Conservation (phyloP, 805 yeast species). For the Grigorovia transvaalensis region DNA sequence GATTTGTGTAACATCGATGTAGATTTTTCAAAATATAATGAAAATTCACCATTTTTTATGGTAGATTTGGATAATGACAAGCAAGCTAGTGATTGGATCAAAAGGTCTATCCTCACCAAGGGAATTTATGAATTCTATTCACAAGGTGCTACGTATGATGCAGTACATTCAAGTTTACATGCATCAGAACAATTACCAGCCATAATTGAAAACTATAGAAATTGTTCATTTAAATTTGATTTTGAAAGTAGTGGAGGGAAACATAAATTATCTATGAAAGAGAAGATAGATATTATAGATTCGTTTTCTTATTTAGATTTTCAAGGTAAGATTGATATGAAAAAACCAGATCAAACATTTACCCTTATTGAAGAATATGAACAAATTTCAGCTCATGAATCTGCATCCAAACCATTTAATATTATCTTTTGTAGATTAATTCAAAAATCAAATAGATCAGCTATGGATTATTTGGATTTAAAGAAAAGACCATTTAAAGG, state of each 20-base stretch:
- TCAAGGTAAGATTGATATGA: conserved; percentile 69
- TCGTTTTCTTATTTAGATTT: conserved; percentile 60
- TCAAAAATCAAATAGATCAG: conserved; percentile 48
- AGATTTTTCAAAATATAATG: conserved; percentile 51
- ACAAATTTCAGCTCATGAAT: conserved; percentile 25
- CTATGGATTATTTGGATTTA: conserved; percentile 70
- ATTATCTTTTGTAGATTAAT: conserved; percentile 73
- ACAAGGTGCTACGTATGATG: conserved; percentile 43
- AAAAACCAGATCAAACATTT: conserved; percentile 60
- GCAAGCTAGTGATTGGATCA: conserved; percentile 53
- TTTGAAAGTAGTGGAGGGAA: conserved; percentile 70
- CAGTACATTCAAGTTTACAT: conserved; percentile 42
- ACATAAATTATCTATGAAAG: conserved; percentile 26
- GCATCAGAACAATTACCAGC: conserved; percentile 2
- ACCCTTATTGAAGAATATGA: conserved; percentile 67
- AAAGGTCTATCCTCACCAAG: conserved; percentile 57
- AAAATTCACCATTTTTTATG: conserved; percentile 56
- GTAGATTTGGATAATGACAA: conserved; percentile 58
- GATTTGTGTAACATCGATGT: conserved; percentile 44
- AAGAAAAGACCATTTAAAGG: conserved; percentile 82
- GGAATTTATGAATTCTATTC: conserved; percentile 83
- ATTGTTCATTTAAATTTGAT: conserved; percentile 66
- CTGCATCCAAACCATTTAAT: conserved; percentile 33
- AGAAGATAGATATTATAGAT: conserved; percentile 54
- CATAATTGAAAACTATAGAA: conserved; percentile 11